A percentile compares a stretch with the other conserved stretches of the same genome.
Evolutionary conservation across 75 land plant species (phyloP).

Genomic region (Larix kaempferi): DNA sequence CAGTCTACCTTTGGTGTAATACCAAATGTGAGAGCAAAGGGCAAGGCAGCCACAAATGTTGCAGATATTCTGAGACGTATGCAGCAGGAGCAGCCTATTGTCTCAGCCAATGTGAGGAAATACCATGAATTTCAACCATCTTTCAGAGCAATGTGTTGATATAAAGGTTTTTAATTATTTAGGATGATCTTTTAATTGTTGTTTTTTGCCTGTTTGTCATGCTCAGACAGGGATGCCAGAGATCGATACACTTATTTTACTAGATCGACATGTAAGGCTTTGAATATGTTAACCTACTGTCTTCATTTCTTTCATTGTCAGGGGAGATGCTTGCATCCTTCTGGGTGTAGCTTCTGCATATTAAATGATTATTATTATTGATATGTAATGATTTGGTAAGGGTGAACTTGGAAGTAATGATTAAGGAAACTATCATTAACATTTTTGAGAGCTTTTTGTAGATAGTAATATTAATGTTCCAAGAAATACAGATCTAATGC

Average conservation of each 20-base stretch:
- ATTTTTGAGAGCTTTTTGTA: not conserved
- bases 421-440: not conserved
- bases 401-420: too few species aligned
- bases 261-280: constrained; percentile 80
- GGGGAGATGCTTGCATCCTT: not conserved
- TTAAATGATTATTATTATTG: too few species aligned
- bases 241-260: constrained; percentile 83
- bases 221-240: constrained; percentile 70
- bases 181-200: not conserved
- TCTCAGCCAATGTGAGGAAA: constrained; percentile 42
- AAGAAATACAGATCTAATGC: not conserved
- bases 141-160: not conserved
- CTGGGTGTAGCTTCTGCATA: not conserved
- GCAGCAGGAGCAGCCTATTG: constrained; percentile 81
- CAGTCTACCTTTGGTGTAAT: constrained; percentile 77
- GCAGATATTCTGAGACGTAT: constrained; percentile 70
- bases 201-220: constrained; percentile 7
- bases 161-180: not conserved
- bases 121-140: not conserved
- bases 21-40: constrained; percentile 94
- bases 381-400: not conserved
- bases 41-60: constrained; percentile 83
- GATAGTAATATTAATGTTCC: not conserved
- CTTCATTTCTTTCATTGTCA: not conserved
- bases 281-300: not conserved